A percentile compares a stretch with the other conserved stretches of the same genome.
These are phyloP conservation scores for Taxillus chinensis DNA, from an alignment of 164 flowering plant genomes.

Conservation along the genomic window DNA sequence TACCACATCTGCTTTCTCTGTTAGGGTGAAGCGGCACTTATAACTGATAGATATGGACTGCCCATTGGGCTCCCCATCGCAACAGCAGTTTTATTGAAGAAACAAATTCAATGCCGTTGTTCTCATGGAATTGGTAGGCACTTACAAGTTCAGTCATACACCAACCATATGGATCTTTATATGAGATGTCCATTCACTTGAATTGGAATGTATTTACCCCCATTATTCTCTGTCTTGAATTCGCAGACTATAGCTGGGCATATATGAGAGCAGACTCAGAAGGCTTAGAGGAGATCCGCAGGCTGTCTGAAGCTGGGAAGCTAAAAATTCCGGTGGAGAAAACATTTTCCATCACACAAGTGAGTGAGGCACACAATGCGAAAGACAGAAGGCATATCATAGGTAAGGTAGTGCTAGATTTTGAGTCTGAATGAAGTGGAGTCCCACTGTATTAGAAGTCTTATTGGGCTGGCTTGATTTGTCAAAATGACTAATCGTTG, in stretches of 20 bases:
- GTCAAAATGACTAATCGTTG: no score
- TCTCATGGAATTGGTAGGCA: constrained; percentile 86
- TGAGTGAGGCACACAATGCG: constrained; percentile 79
- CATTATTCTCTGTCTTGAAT: no score
- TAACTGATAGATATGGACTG: constrained; percentile 79
- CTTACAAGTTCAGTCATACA: not conserved
- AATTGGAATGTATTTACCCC: no score
- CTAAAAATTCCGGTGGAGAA: constrained; percentile 76
- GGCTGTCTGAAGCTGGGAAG: constrained; percentile 64
- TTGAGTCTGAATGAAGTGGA: constrained; percentile 38
- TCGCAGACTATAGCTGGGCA: constrained; percentile 82
- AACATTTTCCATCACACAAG: constrained; percentile 69
- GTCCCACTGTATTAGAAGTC: not conserved
- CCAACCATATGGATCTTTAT: no score
- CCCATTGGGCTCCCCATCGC: constrained; percentile 66
- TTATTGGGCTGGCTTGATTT: no score
- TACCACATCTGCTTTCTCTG: constrained; percentile 8
- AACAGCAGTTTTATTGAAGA: constrained; percentile 57
- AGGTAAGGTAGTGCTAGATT: constrained; percentile 89
- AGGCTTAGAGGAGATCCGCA: constrained; percentile 66
- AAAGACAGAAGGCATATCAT: constrained; percentile 56
- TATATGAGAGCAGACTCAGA: constrained; percentile 91
- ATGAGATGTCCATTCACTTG: no score
- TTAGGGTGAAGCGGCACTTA: constrained; percentile 88
- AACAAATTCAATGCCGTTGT: constrained; percentile 57